Evolutionary conservation across 257 asterid species (phyloP), one percentile per base, ranked within the genome.

Genomic region (Knoxia roxburghii): DNA sequence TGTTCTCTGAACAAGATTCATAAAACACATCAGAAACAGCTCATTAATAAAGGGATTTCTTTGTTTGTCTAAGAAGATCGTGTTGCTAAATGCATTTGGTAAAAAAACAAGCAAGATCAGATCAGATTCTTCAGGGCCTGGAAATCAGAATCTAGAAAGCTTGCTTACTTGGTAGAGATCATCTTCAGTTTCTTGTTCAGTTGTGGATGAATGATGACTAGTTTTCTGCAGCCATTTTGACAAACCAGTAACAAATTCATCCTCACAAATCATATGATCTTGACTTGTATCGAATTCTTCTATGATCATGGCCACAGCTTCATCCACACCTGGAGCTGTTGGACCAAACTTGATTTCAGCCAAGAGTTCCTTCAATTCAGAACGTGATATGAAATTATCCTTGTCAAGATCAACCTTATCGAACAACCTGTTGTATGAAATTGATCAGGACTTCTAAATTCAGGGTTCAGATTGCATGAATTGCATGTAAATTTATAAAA

Each of bases 161-260:
- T 64, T n/a, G n/a, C 48, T 64, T 79, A 84, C 90, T 61, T 72
- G 75, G 51, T 65, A 76, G 46, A 46, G 53, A 30, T 70, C 75
- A 0, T 74, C 87, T 71, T 81, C 82, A 0, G 0, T 70, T 48
- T 81, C 75, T 23, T 61, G 69, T 2, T 77, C 39, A 14, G 68
- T 14, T 27, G 29, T 49, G 0, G 54, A 43, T 5, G 7, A 71
- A 67, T 80, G 57, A 63, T 64, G n/a, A n/a, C n/a, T 59, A 30
- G 73, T 61, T 2, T 59, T 58, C 8, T 63, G 54, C 21, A 80
- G 80, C 86, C 85, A 86, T 58, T 55, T 75, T 65, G 77, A 76
- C 45, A 84, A 68, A 33, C 93, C 86, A 0, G 4, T 11, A 5
- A 76, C 62, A 39, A 86, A 86, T 69, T 86, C 93, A 0, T 82